phyloP scores from a whole-genome alignment of 2,329 filamentous ascomycete genomes.

The Biscogniauxia marginata region DNA sequence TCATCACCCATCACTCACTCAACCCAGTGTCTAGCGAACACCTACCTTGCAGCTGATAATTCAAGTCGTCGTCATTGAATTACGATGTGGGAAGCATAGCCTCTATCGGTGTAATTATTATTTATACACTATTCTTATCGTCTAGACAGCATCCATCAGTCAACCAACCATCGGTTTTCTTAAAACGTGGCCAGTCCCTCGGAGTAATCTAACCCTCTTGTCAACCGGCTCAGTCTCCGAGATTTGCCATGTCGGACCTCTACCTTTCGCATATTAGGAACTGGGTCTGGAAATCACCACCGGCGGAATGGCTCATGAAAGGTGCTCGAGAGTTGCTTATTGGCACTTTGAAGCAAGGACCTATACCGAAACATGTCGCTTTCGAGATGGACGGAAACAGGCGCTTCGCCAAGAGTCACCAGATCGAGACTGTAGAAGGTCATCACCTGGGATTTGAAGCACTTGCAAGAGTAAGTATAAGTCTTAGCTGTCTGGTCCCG shows the following conservation, averaged over 20 bases:
- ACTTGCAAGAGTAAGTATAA: slow-evolving; percentile 70
- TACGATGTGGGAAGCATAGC: slow-evolving; percentile 18
- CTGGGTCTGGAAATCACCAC: slow-evolving; percentile 85
- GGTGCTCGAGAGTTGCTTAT: slow-evolving; percentile 82
- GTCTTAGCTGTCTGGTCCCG: background rate
- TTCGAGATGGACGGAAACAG: slow-evolving; percentile 99
- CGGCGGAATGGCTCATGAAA: slow-evolving; percentile 83
- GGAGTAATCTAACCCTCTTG: too few relatives aligned
- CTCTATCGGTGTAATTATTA: slow-evolving; percentile 4
- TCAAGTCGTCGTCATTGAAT: slow-evolving; percentile 23
- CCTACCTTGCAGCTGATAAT: slow-evolving; percentile 9
- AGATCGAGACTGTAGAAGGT: slow-evolving; percentile 95
- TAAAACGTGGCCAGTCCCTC: too few relatives aligned
- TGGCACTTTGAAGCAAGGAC: slow-evolving; percentile 83
- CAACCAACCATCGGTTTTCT: background rate
- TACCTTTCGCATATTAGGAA: slow-evolving; percentile 49
- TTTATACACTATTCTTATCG: slow-evolving; percentile 2
- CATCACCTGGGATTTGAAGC: slow-evolving; percentile 96
- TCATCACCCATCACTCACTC: background rate
- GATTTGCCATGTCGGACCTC: slow-evolving; percentile 51
- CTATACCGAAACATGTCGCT: slow-evolving; percentile 92
- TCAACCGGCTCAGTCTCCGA: background rate
- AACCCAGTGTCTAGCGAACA: background rate
- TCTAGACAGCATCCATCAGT: slow-evolving; percentile 1
- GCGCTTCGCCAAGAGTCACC: slow-evolving; percentile 83